These are phyloP conservation scores for Pythium myriotylum DNA, from an alignment of 352 stramenopile species.

Conservation along the genomic window DNA sequence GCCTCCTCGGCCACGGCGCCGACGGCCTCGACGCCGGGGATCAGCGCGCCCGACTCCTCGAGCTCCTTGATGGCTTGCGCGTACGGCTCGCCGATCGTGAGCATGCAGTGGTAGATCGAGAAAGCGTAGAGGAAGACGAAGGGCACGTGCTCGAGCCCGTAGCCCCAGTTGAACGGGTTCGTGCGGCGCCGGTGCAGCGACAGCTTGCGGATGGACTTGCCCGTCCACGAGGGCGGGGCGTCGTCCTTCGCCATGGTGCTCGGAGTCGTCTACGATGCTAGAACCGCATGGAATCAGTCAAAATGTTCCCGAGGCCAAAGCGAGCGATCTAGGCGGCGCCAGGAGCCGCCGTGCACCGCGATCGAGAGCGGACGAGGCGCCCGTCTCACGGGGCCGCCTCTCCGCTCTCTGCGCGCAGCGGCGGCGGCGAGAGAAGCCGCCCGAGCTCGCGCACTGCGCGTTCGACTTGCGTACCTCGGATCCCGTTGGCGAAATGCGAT, in stretches of 20 bases:
- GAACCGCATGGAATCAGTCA: background rate
- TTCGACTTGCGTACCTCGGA: background rate
- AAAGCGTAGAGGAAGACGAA: constrained; percentile 53
- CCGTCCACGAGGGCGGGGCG: constrained; percentile 38
- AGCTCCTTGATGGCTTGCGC: constrained; percentile 73
- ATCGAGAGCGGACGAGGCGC: background rate
- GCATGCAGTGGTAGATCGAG: constrained; percentile 43
- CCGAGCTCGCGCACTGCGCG: background rate
- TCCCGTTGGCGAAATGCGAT: constrained; percentile 6
- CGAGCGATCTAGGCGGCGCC: background rate
- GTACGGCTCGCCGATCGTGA: constrained; percentile 52
- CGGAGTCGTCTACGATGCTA: constrained; percentile 7
- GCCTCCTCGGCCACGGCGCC: constrained; percentile 39
- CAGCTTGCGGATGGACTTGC: constrained; percentile 47
- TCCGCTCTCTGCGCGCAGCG: background rate
- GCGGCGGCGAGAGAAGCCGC: background rate
- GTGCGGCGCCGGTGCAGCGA: constrained; percentile 45
- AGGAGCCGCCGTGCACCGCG: background rate
- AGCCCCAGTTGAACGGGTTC: constrained; percentile 39
- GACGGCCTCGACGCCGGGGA: constrained; percentile 33
- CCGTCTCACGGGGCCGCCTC: background rate
- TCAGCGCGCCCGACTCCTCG: constrained; percentile 57
- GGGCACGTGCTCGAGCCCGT: constrained; percentile 49
- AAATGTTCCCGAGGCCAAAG: background rate
- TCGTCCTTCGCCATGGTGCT: constrained; percentile 28